Base-by-base conservation (phyloP, 140 eudicot genomes). In the Oenanthe javanica region DNA sequence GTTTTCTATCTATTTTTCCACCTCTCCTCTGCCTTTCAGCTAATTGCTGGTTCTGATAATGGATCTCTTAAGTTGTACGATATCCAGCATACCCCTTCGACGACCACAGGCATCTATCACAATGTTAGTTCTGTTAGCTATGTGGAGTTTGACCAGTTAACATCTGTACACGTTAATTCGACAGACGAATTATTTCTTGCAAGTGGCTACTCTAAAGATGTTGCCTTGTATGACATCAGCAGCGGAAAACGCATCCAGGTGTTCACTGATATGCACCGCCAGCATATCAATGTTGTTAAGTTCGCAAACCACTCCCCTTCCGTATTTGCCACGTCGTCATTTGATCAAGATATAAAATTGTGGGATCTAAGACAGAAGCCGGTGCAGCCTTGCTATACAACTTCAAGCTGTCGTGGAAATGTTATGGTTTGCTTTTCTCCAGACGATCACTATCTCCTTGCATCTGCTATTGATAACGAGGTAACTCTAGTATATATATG, bases 391-490 rank as follows among this genome's bases (percentile, higher is more conserved):
- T 94, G 98, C 88, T 94, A 91, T 75, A 88, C 90, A 36, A 88
- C 92, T 40, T 81, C 96, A 59, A 94, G 98, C 80, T 86, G 83
- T 57, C 86, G 87, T 43, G 98, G 98, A 81, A 94, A 94, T 80
- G 98, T 94, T 48, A 94, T 94, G 97, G 98, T 90, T 47, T 94
- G 98, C 87, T 94, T 94, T 85, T 94, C 98, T 31, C 98, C 93
- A 0, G 98, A 94, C 77, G 98, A 94, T 85, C 94, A 90, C 73
- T 94, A 89, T 84, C 93, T 94, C 83, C 98, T 94, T 83, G 94
- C 85, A 27, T 94, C 98, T 55, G 96, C 98, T 55, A 90, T 94
- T 86, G 98, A 92, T 84, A 94, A 94, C 75, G 98, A 94, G 98
- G 98, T 93, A 84, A 82, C 69, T n/a, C 72, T 27, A 21, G 10